Base-by-base conservation (phyloP, 768 basidiomycete genomes). In the Boletus subparvulus region DNA sequence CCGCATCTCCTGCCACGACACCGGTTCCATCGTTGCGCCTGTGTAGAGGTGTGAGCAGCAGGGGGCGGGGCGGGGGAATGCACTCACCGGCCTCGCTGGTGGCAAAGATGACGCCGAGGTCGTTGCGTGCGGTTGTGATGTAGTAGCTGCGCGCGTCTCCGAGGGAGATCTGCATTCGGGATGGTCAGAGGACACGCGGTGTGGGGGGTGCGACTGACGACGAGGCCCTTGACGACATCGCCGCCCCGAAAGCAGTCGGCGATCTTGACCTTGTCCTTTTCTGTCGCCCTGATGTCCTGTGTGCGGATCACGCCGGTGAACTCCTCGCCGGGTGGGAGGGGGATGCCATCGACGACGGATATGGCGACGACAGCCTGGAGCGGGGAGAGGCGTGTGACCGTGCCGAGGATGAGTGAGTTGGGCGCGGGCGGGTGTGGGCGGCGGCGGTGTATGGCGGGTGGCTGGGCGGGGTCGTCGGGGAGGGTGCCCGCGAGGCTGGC, bases 131-230 rank as follows among this genome's bases (percentile, higher is more conserved):
- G 4, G 94, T 96, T 0, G 93, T 92, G 30, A 96, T 80, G 75
- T 92, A 95, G 74, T 96, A 96, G 64, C 88, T 92, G 43, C 92
- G 84, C 26, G 93, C 86, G 72, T 96, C 94, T 11, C 94, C 94
- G 26, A 97, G 78, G 17, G 94, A 95, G 47, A 95, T 91, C 94
- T 95, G 56, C 7, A 24, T 47, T 8, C 39, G 40, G 28, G 7
- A 14, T 40, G n/a, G 40, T 60, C 45, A 54, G 66, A 56, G 39
- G 45, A 35, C 39, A 30, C 32, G 58, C 33, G 21, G 43, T 6
- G 19, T 28, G 24, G 17, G 6, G 9, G 11, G 26, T n/a, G 37
- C 19, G 24, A 78, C 87, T 69, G 69, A 94, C 94, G 65, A 96
- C 92, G 39, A 89, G 69, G 14, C 91, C 92, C 56, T 87, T 83